Conservation (phyloP, 805 yeast genomes). For the Starmera pachycereana region DNA sequence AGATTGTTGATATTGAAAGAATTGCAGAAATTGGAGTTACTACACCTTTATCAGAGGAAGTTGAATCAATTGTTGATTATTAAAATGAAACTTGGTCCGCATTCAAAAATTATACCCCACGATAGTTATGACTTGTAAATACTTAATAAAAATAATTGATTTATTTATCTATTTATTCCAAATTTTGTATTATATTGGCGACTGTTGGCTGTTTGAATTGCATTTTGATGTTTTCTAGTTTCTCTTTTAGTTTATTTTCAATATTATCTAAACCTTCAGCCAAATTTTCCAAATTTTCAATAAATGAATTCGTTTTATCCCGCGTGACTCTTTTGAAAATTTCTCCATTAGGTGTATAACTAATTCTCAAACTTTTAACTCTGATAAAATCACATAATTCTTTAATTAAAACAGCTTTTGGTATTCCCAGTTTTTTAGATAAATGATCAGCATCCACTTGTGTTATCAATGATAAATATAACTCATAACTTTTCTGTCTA, state of each 20-base stretch:
- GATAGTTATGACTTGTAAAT: too few relatives aligned
- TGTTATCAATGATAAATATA: slow-evolving; percentile 23
- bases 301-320: slow-evolving; percentile 7
- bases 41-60: slow-evolving; percentile 34
- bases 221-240: background rate
- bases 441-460: slow-evolving; percentile 10
- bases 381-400: slow-evolving; percentile 12
- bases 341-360: slow-evolving; percentile 5
- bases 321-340: slow-evolving; percentile 6
- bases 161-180: too few relatives aligned
- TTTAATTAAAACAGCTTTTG: slow-evolving; percentile 5
- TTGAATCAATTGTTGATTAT: slow-evolving; percentile 17
- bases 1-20: slow-evolving; percentile 69
- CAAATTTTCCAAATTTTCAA: slow-evolving; percentile 10
- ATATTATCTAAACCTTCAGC: slow-evolving; percentile 12
- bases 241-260: slow-evolving; percentile 6
- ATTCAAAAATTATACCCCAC: too few relatives aligned
- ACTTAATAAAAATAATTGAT: too few relatives aligned
- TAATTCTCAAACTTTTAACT: slow-evolving; percentile 6
- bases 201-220: background rate
- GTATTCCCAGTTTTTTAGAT: slow-evolving; percentile 8
- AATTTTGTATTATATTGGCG: background rate
- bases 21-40: slow-evolving; percentile 53
- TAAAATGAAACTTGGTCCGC: too few relatives aligned
- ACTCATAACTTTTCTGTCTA: slow-evolving; percentile 20